Evolutionary conservation across 768 basidiomycete genomes (phyloP).

Genomic region (Trametes punicea): DNA sequence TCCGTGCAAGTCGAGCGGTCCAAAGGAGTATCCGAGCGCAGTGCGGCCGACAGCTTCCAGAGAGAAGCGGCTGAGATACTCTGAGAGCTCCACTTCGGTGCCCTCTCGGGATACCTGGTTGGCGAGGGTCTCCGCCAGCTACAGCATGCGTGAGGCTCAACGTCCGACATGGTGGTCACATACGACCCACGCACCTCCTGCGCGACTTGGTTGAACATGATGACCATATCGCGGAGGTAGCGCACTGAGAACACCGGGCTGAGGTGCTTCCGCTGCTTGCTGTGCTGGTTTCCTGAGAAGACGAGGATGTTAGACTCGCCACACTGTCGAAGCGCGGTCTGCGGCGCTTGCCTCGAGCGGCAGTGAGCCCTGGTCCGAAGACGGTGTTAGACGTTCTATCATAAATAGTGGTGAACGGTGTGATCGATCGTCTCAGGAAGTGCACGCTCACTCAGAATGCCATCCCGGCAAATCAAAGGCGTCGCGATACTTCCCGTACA

Average conservation of each 20-base stretch:
- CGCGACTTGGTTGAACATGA: not conserved
- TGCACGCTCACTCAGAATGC: not conserved
- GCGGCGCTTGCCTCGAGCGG: not conserved
- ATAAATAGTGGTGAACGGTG: not conserved
- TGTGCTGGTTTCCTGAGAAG: not conserved
- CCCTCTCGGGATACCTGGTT: not conserved
- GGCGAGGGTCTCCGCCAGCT: not conserved
- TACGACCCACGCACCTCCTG: not conserved
- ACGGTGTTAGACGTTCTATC: not conserved
- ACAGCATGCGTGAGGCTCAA: not conserved
- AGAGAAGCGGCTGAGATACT: not conserved
- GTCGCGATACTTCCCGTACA: slow-evolving; percentile 1
- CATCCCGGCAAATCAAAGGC: not conserved
- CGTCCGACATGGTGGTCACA: not conserved
- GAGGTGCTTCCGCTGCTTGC: slow-evolving; percentile 8
- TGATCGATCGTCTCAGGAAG: not conserved
- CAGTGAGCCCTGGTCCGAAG: not conserved
- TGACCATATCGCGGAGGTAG: not conserved
- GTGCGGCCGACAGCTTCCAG: slow-evolving; percentile 7
- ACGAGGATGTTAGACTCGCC: not conserved
- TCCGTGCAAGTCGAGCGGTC: not conserved
- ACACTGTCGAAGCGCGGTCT: not conserved
- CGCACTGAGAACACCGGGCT: not conserved
- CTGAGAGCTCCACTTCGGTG: slow-evolving; percentile 2
- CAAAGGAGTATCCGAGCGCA: slow-evolving; percentile 2